Base-by-base conservation (phyloP, 2,329 filamentous ascomycete species). In the Purpureocillium lavendulum region DNA sequence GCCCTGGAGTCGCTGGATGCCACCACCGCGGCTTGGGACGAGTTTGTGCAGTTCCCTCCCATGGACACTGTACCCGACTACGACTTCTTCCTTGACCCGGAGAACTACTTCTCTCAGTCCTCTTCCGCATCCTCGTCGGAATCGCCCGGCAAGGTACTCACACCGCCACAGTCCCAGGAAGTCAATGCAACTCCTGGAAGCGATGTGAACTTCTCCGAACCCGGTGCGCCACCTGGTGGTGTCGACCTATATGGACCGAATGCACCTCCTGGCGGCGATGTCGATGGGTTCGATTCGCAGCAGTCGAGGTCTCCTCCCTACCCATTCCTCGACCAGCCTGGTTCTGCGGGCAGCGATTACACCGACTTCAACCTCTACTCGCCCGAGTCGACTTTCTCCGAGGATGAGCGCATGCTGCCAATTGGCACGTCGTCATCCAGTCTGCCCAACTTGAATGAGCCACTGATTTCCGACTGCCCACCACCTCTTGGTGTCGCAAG, bases 291-390 rank as follows among this genome's bases (percentile, higher is more conserved):
- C 17, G 38, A 45, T 35, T 40, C 39, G 29, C 36, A 40, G 33
- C 42, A 30, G 13, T 33, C 32, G 30, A 32, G 7, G 3, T 40
- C 35, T 28, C 39, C 35, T 12, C 39, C 42, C 18, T 35, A 70
- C 14, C 67, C 67, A 8, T 71, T 70, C 50, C 57, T 70, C 41
- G 44, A 44, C 14, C 31, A 39, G 4, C 11, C 31, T 40, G 41
- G 39, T 42, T 45, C 39, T 11, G 21, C 35, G 33, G 30, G 26
- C 30, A 51, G 30, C 44, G 59, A 70, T 55, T 76, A 76, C 49
- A 57, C 65, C 47, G 73, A 76, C 59, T 77, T 77, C 60, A 70
- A 67, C 50, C 65, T 76, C 13, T 77, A 67, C 59, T 76, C 72
- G 36, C 72, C 73, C 3, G 56, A 59, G 16, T 66, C 69, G 14